These are phyloP conservation scores for Heterobasidion occidentale DNA, from an alignment of 1,284 basidiomycete genomes.

Conservation along the genomic window DNA sequence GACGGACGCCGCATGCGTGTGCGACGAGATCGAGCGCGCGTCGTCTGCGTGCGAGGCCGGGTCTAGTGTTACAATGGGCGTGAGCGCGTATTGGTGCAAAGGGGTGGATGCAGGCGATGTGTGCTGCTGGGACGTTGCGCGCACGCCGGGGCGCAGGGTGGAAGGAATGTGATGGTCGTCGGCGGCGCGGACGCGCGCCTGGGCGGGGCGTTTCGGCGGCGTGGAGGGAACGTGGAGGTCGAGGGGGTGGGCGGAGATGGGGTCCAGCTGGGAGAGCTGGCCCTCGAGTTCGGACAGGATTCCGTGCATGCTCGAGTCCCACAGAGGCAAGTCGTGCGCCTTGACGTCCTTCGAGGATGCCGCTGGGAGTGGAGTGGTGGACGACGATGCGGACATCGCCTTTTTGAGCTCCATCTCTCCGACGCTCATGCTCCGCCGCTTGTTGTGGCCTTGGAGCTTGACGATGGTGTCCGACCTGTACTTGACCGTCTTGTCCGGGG, in stretches of 20 bases:
- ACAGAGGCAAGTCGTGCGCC: slow-evolving; percentile 23
- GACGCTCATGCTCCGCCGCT: slow-evolving; percentile 70
- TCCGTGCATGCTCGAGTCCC: slow-evolving; percentile 47
- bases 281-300: slow-evolving; percentile 66
- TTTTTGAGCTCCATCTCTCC: slow-evolving; percentile 57
- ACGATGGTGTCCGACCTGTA: slow-evolving; percentile 14
- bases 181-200: neutral
- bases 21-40: neutral
- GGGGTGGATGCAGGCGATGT: neutral
- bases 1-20: neutral
- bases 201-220: slow-evolving; percentile 23
- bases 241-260: slow-evolving; percentile 34
- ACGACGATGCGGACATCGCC: slow-evolving; percentile 26
- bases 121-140: too few species aligned
- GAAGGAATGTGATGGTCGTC: neutral
- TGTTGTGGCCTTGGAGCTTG: slow-evolving; percentile 27
- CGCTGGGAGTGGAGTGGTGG: slow-evolving; percentile 27
- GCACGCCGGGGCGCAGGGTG: neutral
- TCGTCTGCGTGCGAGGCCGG: neutral
- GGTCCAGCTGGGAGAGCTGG: slow-evolving; percentile 53
- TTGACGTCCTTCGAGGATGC: slow-evolving; percentile 19
- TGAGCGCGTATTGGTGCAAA: neutral
- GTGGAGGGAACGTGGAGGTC: slow-evolving; percentile 60
- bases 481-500: slow-evolving; percentile 15
- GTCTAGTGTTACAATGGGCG: neutral